phyloP scores from a whole-genome alignment of 2,329 filamentous ascomycete species.

The Sphaerulina musiva region DNA sequence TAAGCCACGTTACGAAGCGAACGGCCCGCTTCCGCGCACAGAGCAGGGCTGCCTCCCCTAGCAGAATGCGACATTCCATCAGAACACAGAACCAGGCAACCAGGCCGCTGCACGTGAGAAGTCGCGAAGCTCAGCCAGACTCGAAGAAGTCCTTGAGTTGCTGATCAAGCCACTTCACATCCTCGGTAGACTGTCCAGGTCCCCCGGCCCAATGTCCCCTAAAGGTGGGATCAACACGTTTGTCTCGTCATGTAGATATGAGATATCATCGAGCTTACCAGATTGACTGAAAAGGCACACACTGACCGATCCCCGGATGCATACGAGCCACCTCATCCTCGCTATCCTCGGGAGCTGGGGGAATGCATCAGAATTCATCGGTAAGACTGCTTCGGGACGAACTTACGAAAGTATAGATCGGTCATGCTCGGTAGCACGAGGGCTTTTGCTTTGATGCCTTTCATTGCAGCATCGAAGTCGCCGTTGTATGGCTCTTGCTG shows the following conservation, averaged over 20 bases:
- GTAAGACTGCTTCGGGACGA: not conserved
- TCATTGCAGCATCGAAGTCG: slow-evolving; percentile 49
- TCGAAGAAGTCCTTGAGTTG: slow-evolving; percentile 51
- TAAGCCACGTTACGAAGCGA: too few species aligned
- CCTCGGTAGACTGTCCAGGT: slow-evolving; percentile 63
- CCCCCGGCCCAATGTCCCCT: slow-evolving; percentile 55
- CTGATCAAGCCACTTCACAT: slow-evolving; percentile 65
- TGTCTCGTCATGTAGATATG: too few species aligned
- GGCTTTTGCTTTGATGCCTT: slow-evolving; percentile 63
- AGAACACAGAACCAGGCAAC: too few species aligned
- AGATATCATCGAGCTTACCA: slow-evolving; percentile 34
- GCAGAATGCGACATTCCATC: too few species aligned
- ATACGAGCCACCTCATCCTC: slow-evolving; percentile 63
- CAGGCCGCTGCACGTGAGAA: too few species aligned
- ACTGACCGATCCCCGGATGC: slow-evolving; percentile 51
- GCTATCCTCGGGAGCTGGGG: slow-evolving; percentile 62
- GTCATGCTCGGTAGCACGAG: slow-evolving; percentile 66
- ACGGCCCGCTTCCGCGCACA: too few species aligned
- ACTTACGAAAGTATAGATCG: slow-evolving; percentile 69
- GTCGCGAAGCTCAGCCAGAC: slow-evolving; percentile 11
- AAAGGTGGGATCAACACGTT: too few species aligned
- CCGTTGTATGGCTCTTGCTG: slow-evolving; percentile 61
- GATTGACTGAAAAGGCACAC: slow-evolving; percentile 44
- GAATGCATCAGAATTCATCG: not conserved
- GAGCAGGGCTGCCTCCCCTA: too few species aligned